Percentiles rank a stretch among this genome's conserved stretches.
These are phyloP conservation scores for Phytophthora idaei DNA, from an alignment of 352 stramenopile species.

Conservation along the genomic window DNA sequence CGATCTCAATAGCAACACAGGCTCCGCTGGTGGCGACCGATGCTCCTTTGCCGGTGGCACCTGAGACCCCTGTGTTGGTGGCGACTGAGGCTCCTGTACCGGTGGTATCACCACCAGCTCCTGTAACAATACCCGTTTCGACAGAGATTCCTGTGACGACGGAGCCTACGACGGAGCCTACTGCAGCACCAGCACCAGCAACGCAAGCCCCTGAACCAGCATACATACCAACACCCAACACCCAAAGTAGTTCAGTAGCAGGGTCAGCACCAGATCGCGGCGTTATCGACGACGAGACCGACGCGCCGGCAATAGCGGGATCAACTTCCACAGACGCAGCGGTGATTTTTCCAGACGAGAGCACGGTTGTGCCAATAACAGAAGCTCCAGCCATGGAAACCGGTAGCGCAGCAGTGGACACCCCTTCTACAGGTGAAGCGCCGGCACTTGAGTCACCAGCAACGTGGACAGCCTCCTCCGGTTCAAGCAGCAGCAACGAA, in stretches of 20 bases:
- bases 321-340: constrained; percentile 21
- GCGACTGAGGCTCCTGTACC: constrained; percentile 5
- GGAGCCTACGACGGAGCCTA: constrained; percentile 3
- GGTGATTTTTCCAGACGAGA: constrained; percentile 17
- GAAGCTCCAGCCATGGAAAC: neutral
- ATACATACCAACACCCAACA: constrained; percentile 4
- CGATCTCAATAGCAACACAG: neutral
- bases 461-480: constrained; percentile 5
- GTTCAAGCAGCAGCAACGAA: constrained; percentile 26
- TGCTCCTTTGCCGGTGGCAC: neutral
- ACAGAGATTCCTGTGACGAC: constrained; percentile 13
- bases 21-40: constrained; percentile 6
- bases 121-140: neutral
- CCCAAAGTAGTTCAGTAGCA: constrained; percentile 7
- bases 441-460: neutral
- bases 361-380: constrained; percentile 15
- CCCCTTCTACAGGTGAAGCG: constrained; percentile 1
- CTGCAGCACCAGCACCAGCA: neutral
- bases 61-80: neutral
- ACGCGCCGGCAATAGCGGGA: constrained; percentile 9
- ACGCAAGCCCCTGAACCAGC: neutral
- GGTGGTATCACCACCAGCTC: constrained; percentile 2
- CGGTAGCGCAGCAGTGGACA: neutral
- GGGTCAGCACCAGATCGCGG: neutral
- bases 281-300: constrained; percentile 2